A percentile compares a stretch with the other conserved stretches of the same genome.
These are phyloP conservation scores for Thalassiosira mediterranea DNA, from an alignment of 352 stramenopile species.

Conservation along the genomic window DNA sequence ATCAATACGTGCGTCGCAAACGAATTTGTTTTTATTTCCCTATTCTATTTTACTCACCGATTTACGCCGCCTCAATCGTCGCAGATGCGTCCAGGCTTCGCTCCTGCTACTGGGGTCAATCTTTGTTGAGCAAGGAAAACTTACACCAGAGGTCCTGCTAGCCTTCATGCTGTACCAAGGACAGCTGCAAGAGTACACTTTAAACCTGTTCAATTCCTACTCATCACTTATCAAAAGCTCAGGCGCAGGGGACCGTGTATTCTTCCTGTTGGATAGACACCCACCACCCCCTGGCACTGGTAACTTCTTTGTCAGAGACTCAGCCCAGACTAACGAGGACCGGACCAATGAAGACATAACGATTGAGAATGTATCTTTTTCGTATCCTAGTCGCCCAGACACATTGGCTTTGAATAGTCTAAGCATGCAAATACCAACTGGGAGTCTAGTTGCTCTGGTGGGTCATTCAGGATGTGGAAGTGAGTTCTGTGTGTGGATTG, in stretches of 20 bases:
- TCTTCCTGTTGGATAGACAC: slow-evolving; percentile 76
- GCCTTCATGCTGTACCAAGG: slow-evolving; percentile 88
- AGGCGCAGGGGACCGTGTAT: slow-evolving; percentile 84
- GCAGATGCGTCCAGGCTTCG: slow-evolving; percentile 75
- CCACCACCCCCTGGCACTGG: slow-evolving; percentile 62
- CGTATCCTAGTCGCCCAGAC: slow-evolving; percentile 82
- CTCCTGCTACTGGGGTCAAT: slow-evolving; percentile 76
- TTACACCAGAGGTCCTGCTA: slow-evolving; percentile 78
- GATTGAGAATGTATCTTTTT: slow-evolving; percentile 78
- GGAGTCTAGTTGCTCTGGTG: slow-evolving; percentile 88
- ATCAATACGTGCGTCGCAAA: no score
- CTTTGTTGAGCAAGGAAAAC: slow-evolving; percentile 66
- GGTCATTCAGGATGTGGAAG: slow-evolving; percentile 87
- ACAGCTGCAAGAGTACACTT: slow-evolving; percentile 78
- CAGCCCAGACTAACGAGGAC: background rate
- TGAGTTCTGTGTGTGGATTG: no score
- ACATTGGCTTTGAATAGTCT: slow-evolving; percentile 66
- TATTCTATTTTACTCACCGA: no score
- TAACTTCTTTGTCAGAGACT: slow-evolving; percentile 32
- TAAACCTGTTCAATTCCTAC: slow-evolving; percentile 85
- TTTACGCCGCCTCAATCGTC: no score
- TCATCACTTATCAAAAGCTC: slow-evolving; percentile 83
- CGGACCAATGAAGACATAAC: slow-evolving; percentile 21
- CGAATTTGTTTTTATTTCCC: no score
- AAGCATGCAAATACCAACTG: slow-evolving; percentile 68